phyloP scores from a whole-genome alignment of 2,329 filamentous ascomycete genomes.

The Claviceps spartinae region DNA sequence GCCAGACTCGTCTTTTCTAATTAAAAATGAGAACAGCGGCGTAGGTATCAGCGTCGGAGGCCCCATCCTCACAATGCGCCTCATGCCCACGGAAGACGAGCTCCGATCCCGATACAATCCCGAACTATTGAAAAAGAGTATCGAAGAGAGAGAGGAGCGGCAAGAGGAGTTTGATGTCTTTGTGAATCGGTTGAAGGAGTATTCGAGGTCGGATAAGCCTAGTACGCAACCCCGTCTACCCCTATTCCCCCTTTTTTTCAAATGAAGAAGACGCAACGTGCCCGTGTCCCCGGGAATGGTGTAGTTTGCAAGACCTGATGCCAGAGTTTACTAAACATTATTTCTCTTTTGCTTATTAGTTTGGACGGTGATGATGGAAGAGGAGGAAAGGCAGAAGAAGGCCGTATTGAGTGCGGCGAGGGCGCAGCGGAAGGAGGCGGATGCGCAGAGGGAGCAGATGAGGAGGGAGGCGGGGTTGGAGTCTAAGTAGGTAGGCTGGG shows the following conservation, averaged over 20 bases:
- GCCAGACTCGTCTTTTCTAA: too few species aligned
- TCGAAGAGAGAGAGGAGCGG: slow-evolving; percentile 63
- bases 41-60: slow-evolving; percentile 58
- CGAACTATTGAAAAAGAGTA: slow-evolving; percentile 75
- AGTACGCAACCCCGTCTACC: slow-evolving; percentile 41
- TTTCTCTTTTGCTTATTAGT: slow-evolving; percentile 20
- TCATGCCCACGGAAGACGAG: slow-evolving; percentile 80
- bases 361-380: slow-evolving; percentile 38
- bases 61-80: slow-evolving; percentile 66
- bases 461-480: slow-evolving; percentile 32
- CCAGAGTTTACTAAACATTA: not conserved
- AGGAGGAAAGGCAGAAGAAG: slow-evolving; percentile 28
- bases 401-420: slow-evolving; percentile 21
- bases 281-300: too few species aligned
- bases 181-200: slow-evolving; percentile 69
- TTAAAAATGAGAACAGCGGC: too few species aligned
- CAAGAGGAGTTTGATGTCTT: slow-evolving; percentile 86
- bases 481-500: slow-evolving; percentile 14
- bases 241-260: not conserved
- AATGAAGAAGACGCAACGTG: not conserved
- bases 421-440: slow-evolving; percentile 27
- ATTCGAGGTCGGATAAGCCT: slow-evolving; percentile 81
- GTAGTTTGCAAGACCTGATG: too few species aligned
- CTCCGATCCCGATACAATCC: slow-evolving; percentile 87
- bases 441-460: slow-evolving; percentile 33